Evolutionary conservation across 139 green algal species (phyloP).

Genomic region (Volvox reticuliferus): DNA sequence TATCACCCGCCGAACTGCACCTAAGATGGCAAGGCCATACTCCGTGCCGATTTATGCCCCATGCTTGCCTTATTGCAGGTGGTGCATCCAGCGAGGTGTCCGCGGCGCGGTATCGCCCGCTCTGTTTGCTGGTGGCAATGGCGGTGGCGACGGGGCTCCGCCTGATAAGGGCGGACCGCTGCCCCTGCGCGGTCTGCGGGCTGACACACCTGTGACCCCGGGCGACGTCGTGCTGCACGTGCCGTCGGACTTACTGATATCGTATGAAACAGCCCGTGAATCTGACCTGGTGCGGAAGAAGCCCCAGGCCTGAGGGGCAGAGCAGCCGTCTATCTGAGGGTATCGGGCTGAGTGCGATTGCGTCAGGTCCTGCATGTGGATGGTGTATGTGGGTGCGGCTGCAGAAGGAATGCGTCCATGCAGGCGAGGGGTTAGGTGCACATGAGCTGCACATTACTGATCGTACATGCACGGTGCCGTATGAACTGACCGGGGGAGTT

Average conservation of each 20-base stretch:
- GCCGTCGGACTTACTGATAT: slow-evolving; percentile 66
- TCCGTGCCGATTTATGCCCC: too few species aligned
- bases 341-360: neutral
- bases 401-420: too few species aligned
- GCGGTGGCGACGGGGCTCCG: neutral
- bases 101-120: slow-evolving; percentile 19
- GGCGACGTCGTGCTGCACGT: slow-evolving; percentile 62
- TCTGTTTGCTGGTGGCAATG: slow-evolving; percentile 13
- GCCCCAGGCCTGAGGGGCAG: neutral
- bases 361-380: too few species aligned
- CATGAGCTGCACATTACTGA: too few species aligned
- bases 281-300: slow-evolving; percentile 66
- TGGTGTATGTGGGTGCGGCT: too few species aligned
- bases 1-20: too few species aligned
- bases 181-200: slow-evolving; percentile 63
- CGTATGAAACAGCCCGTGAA: slow-evolving; percentile 62
- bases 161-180: neutral
- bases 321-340: neutral
- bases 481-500: too few species aligned
- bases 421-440: too few species aligned
- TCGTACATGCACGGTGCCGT: too few species aligned
- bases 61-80: slow-evolving; percentile 3
- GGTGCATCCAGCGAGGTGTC: slow-evolving; percentile 26
- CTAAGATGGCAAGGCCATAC: too few species aligned
- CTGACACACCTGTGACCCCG: slow-evolving; percentile 51